Conservation (phyloP, 768 basidiomycete genomes). For the Russula brevipes region DNA sequence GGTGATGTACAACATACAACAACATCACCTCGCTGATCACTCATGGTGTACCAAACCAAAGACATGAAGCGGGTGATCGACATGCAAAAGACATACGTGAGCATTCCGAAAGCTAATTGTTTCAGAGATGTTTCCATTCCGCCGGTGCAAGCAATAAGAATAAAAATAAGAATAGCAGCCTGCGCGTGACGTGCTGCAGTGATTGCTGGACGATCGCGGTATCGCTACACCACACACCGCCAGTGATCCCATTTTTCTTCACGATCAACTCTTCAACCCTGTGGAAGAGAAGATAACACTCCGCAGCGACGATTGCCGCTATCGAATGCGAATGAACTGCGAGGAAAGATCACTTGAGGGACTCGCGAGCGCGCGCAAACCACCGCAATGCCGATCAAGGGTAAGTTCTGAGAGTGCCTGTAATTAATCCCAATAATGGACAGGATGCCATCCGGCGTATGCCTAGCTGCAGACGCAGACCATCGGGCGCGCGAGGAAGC, state of each 20-base stretch:
- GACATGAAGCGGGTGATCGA: constrained; percentile 6
- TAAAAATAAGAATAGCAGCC: neutral
- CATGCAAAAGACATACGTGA: neutral
- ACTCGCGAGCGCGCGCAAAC: neutral
- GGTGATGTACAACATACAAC: neutral
- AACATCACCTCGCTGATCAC: constrained; percentile 1
- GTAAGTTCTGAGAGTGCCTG: no score
- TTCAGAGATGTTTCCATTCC: neutral
- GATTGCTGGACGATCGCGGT: neutral
- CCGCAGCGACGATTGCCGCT: neutral
- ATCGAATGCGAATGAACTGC: neutral
- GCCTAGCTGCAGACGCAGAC: no score
- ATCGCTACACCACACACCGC: neutral
- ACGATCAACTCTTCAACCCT: neutral
- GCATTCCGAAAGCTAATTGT: neutral
- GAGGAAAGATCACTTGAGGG: neutral
- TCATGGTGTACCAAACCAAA: neutral
- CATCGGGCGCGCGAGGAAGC: no score
- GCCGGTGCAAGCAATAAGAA: neutral
- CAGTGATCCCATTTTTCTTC: neutral
- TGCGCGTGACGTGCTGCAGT: neutral
- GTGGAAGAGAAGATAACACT: neutral
- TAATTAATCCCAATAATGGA: no score
- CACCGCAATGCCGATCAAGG: neutral
- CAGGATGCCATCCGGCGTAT: no score